A percentile compares a stretch with the other conserved stretches of the same genome.
Evolutionary conservation across 345 rosid genomes (phyloP).

Genomic region (Draba incana): DNA sequence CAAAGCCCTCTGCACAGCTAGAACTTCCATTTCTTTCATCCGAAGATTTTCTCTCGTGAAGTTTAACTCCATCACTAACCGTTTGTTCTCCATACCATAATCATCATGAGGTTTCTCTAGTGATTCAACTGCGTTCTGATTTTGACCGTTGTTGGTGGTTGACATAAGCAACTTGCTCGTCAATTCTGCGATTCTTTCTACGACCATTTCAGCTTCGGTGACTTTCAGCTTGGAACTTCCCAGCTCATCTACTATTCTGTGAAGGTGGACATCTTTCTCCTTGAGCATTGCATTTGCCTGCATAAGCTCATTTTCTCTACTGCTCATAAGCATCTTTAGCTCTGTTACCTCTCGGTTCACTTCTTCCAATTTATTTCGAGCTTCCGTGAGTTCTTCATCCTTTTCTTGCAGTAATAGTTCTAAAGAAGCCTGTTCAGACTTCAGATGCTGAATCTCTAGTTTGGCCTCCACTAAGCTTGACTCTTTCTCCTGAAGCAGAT

Average conservation of each 20-base stretch:
- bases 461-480: slow-evolving; percentile 76
- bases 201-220: slow-evolving; percentile 72
- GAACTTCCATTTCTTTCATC: slow-evolving; percentile 69
- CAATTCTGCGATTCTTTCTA: slow-evolving; percentile 66
- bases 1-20: slow-evolving; percentile 62
- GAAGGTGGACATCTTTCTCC: slow-evolving; percentile 71
- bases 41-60: slow-evolving; percentile 60
- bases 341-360: slow-evolving; percentile 60
- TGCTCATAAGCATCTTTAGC: slow-evolving; percentile 59
- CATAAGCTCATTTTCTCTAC: slow-evolving; percentile 62
- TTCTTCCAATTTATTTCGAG: slow-evolving; percentile 61
- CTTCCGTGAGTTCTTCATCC: slow-evolving; percentile 59
- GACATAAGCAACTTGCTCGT: slow-evolving; percentile 59
- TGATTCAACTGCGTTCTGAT: slow-evolving; percentile 25
- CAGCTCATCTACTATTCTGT: slow-evolving; percentile 58
- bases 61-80: slow-evolving; percentile 65
- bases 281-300: slow-evolving; percentile 58
- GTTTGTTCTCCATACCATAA: slow-evolving; percentile 54
- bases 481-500: slow-evolving; percentile 64
- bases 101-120: slow-evolving; percentile 41
- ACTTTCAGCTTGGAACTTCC: slow-evolving; percentile 51
- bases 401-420: slow-evolving; percentile 62
- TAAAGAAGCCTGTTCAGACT: slow-evolving; percentile 72
- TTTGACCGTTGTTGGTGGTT: slow-evolving; percentile 43
- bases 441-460: slow-evolving; percentile 79